Evolutionary conservation across 139 green algal genomes (phyloP).

Genomic region (Ettlia oleoabundans): DNA sequence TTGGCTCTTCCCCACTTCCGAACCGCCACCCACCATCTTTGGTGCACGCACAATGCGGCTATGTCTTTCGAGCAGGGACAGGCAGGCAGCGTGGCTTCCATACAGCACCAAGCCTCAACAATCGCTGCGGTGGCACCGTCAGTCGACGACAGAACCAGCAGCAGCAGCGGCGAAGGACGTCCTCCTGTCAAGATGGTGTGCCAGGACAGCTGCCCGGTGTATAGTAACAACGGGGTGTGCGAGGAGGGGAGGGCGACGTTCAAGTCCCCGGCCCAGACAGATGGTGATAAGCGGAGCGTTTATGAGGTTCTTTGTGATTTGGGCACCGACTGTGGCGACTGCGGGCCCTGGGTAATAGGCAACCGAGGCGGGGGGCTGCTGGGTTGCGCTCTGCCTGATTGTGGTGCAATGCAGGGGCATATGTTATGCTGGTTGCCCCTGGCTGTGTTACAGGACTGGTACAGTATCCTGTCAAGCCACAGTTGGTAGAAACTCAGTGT

Average conservation of each 20-base stretch:
- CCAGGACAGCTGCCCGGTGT: constrained; percentile 15
- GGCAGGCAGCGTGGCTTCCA: no score
- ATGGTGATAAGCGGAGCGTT: background rate
- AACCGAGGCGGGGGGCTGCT: background rate
- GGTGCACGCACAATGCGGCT: no score
- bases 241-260: constrained; percentile 9
- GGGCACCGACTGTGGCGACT: constrained; percentile 84
- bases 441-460: no score
- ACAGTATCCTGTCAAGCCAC: no score
- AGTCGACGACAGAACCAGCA: background rate
- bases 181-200: constrained; percentile 10
- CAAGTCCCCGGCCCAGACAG: background rate
- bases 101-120: background rate
- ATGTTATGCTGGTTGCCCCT: no score
- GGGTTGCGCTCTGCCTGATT: background rate
- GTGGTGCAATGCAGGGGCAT: background rate
- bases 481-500: no score
- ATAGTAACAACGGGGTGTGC: constrained; percentile 11
- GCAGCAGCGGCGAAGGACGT: background rate
- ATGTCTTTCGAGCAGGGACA: no score
- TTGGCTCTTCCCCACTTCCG: no score
- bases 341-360: constrained; percentile 56
- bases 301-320: constrained; percentile 70
- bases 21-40: no score
- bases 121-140: background rate